Percentiles rank a stretch among this genome's conserved stretches.
Evolutionary conservation across 2,329 filamentous ascomycete species (phyloP).

Genomic region (Camillea tinctor): DNA sequence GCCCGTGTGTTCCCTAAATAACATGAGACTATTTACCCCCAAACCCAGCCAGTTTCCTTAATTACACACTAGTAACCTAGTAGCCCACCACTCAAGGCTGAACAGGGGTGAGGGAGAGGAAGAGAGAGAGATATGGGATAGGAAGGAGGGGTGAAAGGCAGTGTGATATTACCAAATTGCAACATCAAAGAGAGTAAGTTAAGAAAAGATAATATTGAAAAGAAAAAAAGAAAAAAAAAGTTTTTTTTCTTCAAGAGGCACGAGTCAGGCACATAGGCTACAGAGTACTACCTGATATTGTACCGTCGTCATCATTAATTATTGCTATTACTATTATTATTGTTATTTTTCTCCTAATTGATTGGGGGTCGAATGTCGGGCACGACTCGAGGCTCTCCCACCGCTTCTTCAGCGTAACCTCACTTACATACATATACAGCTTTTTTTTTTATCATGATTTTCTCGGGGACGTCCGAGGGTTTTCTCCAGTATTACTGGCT

Average conservation of each 20-base stretch:
- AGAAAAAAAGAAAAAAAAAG: neutral
- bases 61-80: neutral
- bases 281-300: neutral
- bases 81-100: neutral
- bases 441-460: neutral
- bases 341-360: conserved; percentile 6
- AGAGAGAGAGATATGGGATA: too few species aligned
- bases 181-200: neutral
- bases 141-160: too few species aligned
- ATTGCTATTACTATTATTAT: neutral
- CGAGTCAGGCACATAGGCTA: neutral
- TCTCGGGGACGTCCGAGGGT: conserved; percentile 21
- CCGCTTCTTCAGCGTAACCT: conserved; percentile 23
- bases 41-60: neutral
- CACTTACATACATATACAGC: conserved; percentile 13
- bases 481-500: neutral
- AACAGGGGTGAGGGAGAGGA: neutral
- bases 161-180: neutral
- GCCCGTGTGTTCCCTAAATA: too few species aligned
- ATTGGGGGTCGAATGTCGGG: neutral
- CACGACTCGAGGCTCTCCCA: neutral
- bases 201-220: too few species aligned
- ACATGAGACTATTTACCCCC: too few species aligned
- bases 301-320: neutral
- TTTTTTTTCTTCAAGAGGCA: too few species aligned